phyloP scores from a whole-genome alignment of 208 protist species.

The Acanthamoeba quina region DNA sequence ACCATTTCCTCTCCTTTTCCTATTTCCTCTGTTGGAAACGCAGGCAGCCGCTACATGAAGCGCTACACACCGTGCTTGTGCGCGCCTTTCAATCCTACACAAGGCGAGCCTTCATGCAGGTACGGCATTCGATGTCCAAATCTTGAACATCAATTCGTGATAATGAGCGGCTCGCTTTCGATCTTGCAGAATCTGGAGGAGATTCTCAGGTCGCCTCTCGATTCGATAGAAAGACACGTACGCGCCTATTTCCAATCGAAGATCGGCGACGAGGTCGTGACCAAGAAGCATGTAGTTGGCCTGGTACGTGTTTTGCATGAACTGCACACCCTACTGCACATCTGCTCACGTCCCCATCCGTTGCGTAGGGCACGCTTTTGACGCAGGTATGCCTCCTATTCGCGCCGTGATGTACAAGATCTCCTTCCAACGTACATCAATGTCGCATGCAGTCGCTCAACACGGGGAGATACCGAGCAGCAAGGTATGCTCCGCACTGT shows the following conservation, averaged over 20 bases:
- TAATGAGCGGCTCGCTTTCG: neutral
- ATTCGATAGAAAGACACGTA: neutral
- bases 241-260: neutral
- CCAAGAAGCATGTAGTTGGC: neutral
- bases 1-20: neutral
- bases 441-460: neutral
- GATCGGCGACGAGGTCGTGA: neutral
- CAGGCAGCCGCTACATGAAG: neutral
- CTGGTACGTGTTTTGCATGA: neutral
- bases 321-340: neutral
- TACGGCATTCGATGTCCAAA: too few relatives aligned
- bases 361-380: neutral
- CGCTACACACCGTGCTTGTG: neutral
- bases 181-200: neutral
- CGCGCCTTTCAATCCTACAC: neutral
- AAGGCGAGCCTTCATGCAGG: too few relatives aligned
- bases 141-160: too few relatives aligned
- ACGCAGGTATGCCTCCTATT: neutral
- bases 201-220: neutral
- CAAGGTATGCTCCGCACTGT: neutral
- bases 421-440: neutral
- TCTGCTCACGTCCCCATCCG: neutral
- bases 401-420: neutral
- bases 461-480: neutral
- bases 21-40: too few relatives aligned